These are phyloP conservation scores for Pseudoperonospora humuli DNA, from an alignment of 352 stramenopile species.

Conservation along the genomic window DNA sequence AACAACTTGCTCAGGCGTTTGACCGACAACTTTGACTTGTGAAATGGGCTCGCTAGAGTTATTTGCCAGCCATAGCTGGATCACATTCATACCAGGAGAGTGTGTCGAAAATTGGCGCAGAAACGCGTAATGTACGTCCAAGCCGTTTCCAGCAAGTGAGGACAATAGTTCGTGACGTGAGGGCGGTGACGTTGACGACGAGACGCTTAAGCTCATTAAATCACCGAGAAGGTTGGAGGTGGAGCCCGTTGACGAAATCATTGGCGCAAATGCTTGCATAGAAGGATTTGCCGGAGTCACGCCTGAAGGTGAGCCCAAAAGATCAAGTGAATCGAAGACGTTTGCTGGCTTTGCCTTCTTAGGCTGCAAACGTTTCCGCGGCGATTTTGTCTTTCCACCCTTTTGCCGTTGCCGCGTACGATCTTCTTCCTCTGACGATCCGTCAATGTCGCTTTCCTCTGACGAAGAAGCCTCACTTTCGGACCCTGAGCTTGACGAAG, in stretches of 20 bases:
- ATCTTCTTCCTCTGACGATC: slow-evolving; percentile 44
- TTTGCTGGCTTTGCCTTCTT: slow-evolving; percentile 28
- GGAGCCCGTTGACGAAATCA: slow-evolving; percentile 5
- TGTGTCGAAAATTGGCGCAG: slow-evolving; percentile 52
- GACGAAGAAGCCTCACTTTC: slow-evolving; percentile 38
- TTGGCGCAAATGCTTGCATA: slow-evolving; percentile 7
- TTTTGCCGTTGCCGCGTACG: slow-evolving; percentile 28
- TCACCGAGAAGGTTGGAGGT: slow-evolving; percentile 37
- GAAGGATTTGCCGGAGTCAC: slow-evolving; percentile 9
- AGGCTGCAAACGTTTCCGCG: slow-evolving; percentile 26
- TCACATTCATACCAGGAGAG: slow-evolving; percentile 56
- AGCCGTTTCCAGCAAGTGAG: slow-evolving; percentile 39
- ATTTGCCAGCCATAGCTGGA: slow-evolving; percentile 69
- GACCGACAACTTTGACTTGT: slow-evolving; percentile 33
- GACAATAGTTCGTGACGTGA: slow-evolving; percentile 44
- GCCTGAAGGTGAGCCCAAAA: slow-evolving; percentile 27
- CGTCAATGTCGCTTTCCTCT: slow-evolving; percentile 37
- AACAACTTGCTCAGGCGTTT: slow-evolving; percentile 43
- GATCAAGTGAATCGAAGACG: slow-evolving; percentile 42
- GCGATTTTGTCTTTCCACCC: slow-evolving; percentile 30
- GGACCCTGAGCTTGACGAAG: slow-evolving; percentile 35
- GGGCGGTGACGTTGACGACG: slow-evolving; percentile 26
- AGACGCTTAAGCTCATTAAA: slow-evolving; percentile 58
- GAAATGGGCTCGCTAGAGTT: slow-evolving; percentile 54
- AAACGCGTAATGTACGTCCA: slow-evolving; percentile 64